phyloP scores from a whole-genome alignment of 352 stramenopile species.

The Pythium oligandrum region DNA sequence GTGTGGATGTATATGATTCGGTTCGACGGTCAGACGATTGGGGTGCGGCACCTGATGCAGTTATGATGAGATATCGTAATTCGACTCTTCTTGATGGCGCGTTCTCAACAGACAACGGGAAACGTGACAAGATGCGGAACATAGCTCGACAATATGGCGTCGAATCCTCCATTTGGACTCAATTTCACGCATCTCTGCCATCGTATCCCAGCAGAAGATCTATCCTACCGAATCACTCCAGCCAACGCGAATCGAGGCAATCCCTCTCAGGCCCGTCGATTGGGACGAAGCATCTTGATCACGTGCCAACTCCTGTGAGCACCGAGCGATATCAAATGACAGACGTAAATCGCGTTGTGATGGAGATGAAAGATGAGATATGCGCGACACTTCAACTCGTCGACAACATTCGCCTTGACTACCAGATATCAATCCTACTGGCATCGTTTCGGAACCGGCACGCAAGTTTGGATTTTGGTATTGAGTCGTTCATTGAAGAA shows the following conservation, averaged over 20 bases:
- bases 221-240: too few species aligned
- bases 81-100: constrained; percentile 31
- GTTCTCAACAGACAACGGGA: neutral
- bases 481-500: too few species aligned
- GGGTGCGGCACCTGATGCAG: neutral
- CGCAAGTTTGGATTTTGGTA: neutral
- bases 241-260: too few species aligned
- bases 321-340: neutral
- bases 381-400: constrained; percentile 56
- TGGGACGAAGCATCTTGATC: too few species aligned
- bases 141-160: constrained; percentile 23
- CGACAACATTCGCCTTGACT: constrained; percentile 58
- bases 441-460: constrained; percentile 14
- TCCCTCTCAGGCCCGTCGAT: too few species aligned
- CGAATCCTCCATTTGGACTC: constrained; percentile 10
- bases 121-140: neutral
- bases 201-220: too few species aligned
- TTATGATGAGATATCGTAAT: constrained; percentile 23
- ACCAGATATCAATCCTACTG: constrained; percentile 56
- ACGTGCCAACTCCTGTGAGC: too few species aligned
- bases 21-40: too few species aligned
- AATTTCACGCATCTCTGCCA: neutral
- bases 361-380: constrained; percentile 76
- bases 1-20: neutral
- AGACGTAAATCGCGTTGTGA: constrained; percentile 38